Conservation (phyloP, 2,329 filamentous ascomycete genomes). For the Zasmidium cellare region DNA sequence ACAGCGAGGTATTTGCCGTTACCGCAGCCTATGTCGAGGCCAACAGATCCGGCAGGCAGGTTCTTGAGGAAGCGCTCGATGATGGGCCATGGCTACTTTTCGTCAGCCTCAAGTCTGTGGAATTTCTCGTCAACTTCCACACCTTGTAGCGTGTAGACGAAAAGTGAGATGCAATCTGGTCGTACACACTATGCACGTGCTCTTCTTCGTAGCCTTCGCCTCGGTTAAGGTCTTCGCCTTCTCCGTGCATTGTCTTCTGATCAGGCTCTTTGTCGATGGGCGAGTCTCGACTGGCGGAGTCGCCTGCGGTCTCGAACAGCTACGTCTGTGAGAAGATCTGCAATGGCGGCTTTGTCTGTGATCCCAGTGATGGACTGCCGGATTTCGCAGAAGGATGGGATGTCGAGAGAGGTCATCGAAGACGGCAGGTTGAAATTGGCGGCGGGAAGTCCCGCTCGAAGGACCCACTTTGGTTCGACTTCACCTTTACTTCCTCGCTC, state of each 20-base stretch:
- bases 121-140: constrained; percentile 19
- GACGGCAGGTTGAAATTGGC: not conserved
- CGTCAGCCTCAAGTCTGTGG: not conserved
- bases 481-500: not conserved
- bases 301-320: too few species aligned
- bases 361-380: too few species aligned
- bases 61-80: constrained; percentile 74
- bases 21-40: constrained; percentile 89
- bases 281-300: too few species aligned
- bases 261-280: too few species aligned
- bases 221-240: not conserved
- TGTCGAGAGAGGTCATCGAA: not conserved
- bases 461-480: not conserved
- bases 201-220: constrained; percentile 72
- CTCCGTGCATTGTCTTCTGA: too few species aligned
- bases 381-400: not conserved
- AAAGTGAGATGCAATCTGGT: constrained; percentile 81
- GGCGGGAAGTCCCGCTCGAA: not conserved
- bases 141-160: constrained; percentile 75
- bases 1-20: constrained; percentile 94
- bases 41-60: constrained; percentile 69
- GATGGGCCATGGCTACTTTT: constrained; percentile 84
- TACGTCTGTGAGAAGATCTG: too few species aligned
- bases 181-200: constrained; percentile 91
- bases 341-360: too few species aligned